A percentile compares a stretch with the other conserved stretches of the same genome.
phyloP scores from a whole-genome alignment of 495 filamentous ascomycete species.

The Baudoinia panamericana region DNA sequence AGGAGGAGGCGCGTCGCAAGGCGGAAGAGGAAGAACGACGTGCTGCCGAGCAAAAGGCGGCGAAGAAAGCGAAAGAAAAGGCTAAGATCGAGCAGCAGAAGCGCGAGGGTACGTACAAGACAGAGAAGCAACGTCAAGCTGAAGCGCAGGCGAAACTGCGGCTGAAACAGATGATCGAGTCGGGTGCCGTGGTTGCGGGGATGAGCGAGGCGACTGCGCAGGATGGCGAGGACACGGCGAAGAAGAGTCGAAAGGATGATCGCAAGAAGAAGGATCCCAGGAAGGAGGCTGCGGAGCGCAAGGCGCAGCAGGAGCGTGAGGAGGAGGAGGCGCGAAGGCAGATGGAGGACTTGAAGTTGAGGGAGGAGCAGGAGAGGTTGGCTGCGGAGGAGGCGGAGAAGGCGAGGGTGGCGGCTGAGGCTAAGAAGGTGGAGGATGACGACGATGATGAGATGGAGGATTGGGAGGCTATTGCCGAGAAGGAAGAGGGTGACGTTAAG shows the following conservation, averaged over 20 bases:
- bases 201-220: conserved; percentile 36
- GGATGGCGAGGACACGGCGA: conserved; percentile 40
- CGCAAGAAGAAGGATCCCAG: conserved; percentile 40
- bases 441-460: conserved; percentile 78
- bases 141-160: conserved; percentile 72
- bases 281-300: conserved; percentile 41
- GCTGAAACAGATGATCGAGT: conserved; percentile 85
- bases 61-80: conserved; percentile 90
- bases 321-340: conserved; percentile 36
- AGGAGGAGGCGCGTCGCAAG: conserved; percentile 53
- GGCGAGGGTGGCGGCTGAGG: conserved; percentile 40
- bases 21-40: conserved; percentile 65
- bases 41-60: conserved; percentile 58
- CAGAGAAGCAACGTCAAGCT: conserved; percentile 83
- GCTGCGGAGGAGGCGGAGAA: conserved; percentile 39
- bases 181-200: conserved; percentile 62
- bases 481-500: conserved; percentile 63
- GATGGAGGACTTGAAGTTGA: conserved; percentile 30
- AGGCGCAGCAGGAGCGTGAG: conserved; percentile 47
- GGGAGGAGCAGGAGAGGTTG: conserved; percentile 35
- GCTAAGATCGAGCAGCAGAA: conserved; percentile 91
- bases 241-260: conserved; percentile 56
- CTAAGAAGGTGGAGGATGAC: conserved; percentile 42
- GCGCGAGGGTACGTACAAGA: conserved; percentile 87
- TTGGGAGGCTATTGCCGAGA: conserved; percentile 60